These are phyloP conservation scores for Brachypodium distachyon DNA, from an alignment of 202 grass and related monocot species.

Conservation along the genomic window DNA sequence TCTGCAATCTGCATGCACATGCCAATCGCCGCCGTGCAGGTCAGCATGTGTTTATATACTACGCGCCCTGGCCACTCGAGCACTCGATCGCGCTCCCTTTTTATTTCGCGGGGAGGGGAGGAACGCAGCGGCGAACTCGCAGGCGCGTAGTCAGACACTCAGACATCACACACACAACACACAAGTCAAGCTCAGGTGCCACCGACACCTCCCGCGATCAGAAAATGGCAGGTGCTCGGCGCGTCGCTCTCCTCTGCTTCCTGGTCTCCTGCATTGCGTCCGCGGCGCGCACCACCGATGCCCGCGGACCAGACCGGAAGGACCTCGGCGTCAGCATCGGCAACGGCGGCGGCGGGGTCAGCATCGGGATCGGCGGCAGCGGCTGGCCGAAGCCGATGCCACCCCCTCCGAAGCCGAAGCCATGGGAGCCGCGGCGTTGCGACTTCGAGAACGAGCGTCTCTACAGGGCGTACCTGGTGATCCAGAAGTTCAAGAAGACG, in stretches of 20 bases:
- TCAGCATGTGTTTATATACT: background rate
- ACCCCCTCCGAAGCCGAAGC: background rate
- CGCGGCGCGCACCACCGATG: background rate
- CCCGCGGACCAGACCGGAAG: background rate
- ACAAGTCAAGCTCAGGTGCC: no score
- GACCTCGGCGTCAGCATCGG: conserved; percentile 27
- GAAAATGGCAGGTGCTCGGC: conserved; percentile 11
- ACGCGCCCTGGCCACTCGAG: no score
- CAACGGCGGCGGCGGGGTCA: conserved; percentile 18
- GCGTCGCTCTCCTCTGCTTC: conserved; percentile 22
- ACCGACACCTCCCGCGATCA: conserved; percentile 2
- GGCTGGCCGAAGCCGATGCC: background rate
- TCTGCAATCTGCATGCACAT: background rate
- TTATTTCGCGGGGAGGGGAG: no score
- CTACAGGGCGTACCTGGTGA: conserved; percentile 56
- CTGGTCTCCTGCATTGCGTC: conserved; percentile 13
- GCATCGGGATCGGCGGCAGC: conserved; percentile 12
- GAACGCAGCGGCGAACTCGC: no score
- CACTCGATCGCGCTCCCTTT: no score
- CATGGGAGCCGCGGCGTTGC: conserved; percentile 6
- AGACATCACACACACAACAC: no score
- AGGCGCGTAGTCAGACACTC: no score
- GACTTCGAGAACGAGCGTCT: conserved; percentile 61
- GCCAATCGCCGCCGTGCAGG: background rate
- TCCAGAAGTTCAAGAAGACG: conserved; percentile 50